Conservation (phyloP, 2,329 filamentous ascomycete genomes). For the Verticillium nubilum region DNA sequence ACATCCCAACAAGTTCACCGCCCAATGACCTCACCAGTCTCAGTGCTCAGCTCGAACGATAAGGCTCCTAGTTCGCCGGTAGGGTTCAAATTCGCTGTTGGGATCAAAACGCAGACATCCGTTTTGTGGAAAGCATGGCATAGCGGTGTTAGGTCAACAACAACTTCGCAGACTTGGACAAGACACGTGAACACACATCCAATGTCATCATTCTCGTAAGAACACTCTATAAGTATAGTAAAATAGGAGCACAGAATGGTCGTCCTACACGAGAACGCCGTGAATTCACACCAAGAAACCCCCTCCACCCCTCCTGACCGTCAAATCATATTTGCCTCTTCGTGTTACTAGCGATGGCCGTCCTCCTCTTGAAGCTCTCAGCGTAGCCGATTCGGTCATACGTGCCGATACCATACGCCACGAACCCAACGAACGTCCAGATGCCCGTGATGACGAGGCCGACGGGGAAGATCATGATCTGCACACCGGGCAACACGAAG, state of each 20-base stretch:
- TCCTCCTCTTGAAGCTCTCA: conserved; percentile 53
- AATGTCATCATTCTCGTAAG: background rate
- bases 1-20: background rate
- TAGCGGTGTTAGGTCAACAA: too few relatives aligned
- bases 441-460: conserved; percentile 61
- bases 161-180: background rate
- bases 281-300: background rate
- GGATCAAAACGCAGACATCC: too few relatives aligned
- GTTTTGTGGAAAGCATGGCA: too few relatives aligned
- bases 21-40: background rate
- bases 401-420: conserved; percentile 59
- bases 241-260: background rate
- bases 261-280: background rate
- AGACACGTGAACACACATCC: background rate
- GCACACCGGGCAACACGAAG: conserved; percentile 64
- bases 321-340: conserved; percentile 10
- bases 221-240: background rate
- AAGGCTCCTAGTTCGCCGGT: background rate
- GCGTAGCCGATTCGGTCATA: conserved; percentile 61
- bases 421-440: conserved; percentile 55
- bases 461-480: conserved; percentile 63
- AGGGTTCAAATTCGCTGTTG: too few relatives aligned
- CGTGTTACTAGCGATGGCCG: conserved; percentile 34
- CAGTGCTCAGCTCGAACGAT: background rate
- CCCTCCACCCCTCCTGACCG: background rate